Percentiles rank a stretch among this genome's conserved stretches.
Evolutionary conservation across 106 monocot genomes (phyloP).

Genomic region (Dioscorea dumetorum): DNA sequence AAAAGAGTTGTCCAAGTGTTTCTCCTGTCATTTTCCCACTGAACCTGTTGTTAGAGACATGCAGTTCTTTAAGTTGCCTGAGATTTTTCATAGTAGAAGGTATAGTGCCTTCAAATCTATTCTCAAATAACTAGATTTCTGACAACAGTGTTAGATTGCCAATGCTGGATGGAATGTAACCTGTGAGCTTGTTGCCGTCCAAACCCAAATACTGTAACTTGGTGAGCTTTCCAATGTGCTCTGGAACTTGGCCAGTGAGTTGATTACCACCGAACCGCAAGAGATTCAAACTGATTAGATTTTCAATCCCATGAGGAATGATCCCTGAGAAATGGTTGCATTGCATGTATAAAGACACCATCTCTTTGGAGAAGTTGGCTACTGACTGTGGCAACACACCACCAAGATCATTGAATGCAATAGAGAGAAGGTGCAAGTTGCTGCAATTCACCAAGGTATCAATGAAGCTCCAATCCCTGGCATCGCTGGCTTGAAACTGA

Average conservation of each 20-base stretch:
- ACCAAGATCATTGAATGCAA: neutral
- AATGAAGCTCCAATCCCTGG: neutral
- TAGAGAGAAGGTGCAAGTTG: neutral
- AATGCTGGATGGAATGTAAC: conserved; percentile 7
- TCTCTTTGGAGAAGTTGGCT: neutral
- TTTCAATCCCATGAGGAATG: neutral
- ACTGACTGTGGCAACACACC: neutral
- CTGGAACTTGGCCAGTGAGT: conserved; percentile 7
- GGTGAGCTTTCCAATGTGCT: neutral
- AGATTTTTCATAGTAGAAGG: conserved; percentile 9
- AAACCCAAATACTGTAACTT: neutral
- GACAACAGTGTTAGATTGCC: conserved; percentile 15
- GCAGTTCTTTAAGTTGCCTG: neutral
- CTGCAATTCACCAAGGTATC: neutral
- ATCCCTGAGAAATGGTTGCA: neutral
- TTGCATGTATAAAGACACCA: neutral
- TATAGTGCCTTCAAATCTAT: conserved; percentile 8
- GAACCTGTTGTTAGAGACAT: conserved; percentile 6
- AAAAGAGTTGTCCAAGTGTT: conserved; percentile 1
- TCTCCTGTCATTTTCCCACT: conserved; percentile 9
- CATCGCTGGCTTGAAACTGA: neutral
- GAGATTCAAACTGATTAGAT: neutral
- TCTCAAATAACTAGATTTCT: neutral
- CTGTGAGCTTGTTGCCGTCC: neutral
- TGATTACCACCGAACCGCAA: neutral